phyloP scores from a whole-genome alignment of 176 grass and related monocot genomes.

The Eleusine indica region DNA sequence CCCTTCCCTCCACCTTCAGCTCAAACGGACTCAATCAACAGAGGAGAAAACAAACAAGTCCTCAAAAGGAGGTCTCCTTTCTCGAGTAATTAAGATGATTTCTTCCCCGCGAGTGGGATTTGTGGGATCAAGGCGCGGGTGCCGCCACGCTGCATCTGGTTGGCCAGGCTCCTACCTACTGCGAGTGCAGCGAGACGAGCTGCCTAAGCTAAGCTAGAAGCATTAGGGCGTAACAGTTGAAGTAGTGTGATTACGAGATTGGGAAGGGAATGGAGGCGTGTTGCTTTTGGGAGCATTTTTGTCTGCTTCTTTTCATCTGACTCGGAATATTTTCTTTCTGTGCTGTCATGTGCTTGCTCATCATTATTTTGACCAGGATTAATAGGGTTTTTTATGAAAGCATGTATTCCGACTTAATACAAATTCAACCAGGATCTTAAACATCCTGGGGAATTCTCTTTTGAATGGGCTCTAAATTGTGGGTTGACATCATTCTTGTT shows the following conservation, averaged over 20 bases:
- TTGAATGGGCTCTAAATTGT: neutral
- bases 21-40: neutral
- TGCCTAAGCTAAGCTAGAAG: neutral
- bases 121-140: neutral
- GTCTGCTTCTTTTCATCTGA: constrained; percentile 6
- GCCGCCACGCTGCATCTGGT: neutral
- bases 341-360: neutral
- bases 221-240: constrained; percentile 20
- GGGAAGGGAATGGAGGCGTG: constrained; percentile 1
- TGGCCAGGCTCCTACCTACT: neutral
- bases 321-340: neutral
- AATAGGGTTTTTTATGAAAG: neutral
- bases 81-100: neutral
- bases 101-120: neutral
- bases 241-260: constrained; percentile 27
- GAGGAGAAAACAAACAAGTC: neutral
- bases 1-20: neutral
- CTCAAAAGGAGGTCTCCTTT: constrained; percentile 16
- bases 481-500: neutral
- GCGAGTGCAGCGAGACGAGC: neutral
- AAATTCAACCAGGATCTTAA: neutral
- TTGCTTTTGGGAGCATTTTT: constrained; percentile 44
- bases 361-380: neutral
- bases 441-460: neutral
- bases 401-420: neutral